Base-by-base conservation (phyloP, 441 rosid genomes). In the Gossypium schwendimanii region DNA sequence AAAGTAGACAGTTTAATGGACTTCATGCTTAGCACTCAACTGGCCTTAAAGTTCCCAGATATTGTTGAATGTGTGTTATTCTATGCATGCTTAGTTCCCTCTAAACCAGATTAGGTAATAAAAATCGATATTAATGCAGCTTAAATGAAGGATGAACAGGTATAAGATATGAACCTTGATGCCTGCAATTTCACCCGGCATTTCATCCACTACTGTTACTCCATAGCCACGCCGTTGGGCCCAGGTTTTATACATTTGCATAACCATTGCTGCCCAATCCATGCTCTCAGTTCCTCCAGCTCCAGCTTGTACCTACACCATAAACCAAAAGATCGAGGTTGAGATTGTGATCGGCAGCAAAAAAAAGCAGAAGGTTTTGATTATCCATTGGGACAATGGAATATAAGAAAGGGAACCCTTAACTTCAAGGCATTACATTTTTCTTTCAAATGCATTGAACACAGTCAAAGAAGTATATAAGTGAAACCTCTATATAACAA, bases 201-300 rank as follows among this genome's bases (percentile, higher is more conserved):
- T 91, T 84, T 92, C 96, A 72, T 95, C 98, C 63, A 95, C 90
- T 1, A 92, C 79, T 10, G 86, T 78, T 64, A 95, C 93, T 62
- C 81, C 64, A 74, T 67, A 93, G 68, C 92, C 91, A 18, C 81
- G 89, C n/a, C 74, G 72, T 76, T 89, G 88, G 71, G 99, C 98
- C 97, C 99, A 95, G 47, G 62, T 63, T 83, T 86, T 88, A 50
- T 95, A 93, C 98, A 95, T 95, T 75, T 93, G 86, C 91, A 95
- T 89, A 17, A 95, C 95, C 97, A 91, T 95, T 50, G 89, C 78
- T 49, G 97, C 99, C 98, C 98, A 95, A 82, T 93, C 98, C 82
- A 88, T 95, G 86, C 98, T 91, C 82, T 95, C 98, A 23, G 99
- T 95, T 77, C 99, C 99, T 28, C 99, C 99, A 18, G 96, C 98